Percentiles rank a stretch among this genome's conserved stretches.
phyloP scores from a whole-genome alignment of 2,329 filamentous ascomycete species.

The Didymellaceae sp. region DNA sequence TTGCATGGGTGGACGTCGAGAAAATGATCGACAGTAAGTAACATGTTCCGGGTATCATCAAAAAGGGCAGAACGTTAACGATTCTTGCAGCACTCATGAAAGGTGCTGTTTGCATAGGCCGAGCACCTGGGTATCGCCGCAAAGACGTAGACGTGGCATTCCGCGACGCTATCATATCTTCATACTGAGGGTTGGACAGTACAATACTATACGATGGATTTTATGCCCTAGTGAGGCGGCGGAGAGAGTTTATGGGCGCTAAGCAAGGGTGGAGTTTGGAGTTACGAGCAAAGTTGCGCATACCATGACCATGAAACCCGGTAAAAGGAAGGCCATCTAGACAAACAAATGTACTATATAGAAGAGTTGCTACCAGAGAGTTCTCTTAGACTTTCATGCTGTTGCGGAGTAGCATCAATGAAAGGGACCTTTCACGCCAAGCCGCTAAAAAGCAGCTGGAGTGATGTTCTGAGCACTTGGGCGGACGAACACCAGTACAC shows the following conservation, averaged over 20 bases:
- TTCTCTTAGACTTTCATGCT: too few relatives aligned
- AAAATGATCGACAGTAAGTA: conserved; percentile 54
- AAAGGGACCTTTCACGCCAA: not conserved
- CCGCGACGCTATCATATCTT: conserved; percentile 40
- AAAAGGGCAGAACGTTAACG: conserved; percentile 28
- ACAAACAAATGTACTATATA: too few relatives aligned
- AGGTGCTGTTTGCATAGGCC: conserved; percentile 52
- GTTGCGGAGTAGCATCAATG: not conserved
- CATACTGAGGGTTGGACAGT: conserved; percentile 24
- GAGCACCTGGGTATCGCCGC: conserved; percentile 52
- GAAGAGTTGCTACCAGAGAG: too few relatives aligned
- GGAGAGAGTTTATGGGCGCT: too few relatives aligned
- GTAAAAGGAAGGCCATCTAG: too few relatives aligned
- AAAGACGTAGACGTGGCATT: conserved; percentile 54
- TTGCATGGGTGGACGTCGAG: conserved; percentile 52
- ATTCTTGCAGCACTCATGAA: conserved; percentile 42
- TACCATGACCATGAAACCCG: not conserved
- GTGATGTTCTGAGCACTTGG: conserved; percentile 7
- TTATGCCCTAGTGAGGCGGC: too few relatives aligned
- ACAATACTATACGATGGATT: too few relatives aligned
- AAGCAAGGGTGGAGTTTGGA: not conserved
- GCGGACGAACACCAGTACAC: conserved; percentile 22
- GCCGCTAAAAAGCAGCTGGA: conserved; percentile 15
- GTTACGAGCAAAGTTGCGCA: not conserved
- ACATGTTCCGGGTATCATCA: not conserved